Conservation (phyloP, 164 flowering plant genomes). For the Santalum album region DNA sequence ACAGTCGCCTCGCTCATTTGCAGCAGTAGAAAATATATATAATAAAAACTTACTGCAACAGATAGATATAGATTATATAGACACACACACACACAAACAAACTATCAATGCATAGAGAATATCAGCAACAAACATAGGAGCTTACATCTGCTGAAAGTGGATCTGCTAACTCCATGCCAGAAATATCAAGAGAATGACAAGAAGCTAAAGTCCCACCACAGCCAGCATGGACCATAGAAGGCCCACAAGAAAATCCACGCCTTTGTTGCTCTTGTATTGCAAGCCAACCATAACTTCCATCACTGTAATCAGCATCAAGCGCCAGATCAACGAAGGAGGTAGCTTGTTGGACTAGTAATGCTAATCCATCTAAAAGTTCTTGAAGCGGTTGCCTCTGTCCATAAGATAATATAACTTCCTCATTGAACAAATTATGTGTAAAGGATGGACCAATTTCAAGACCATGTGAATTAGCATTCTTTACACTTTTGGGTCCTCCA, state of each 20-base stretch:
- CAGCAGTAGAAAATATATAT: too few relatives aligned
- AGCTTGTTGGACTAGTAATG: constrained; percentile 90
- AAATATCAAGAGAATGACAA: constrained; percentile 84
- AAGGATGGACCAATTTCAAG: constrained; percentile 47
- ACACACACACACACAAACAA: too few relatives aligned
- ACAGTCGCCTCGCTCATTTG: too few relatives aligned
- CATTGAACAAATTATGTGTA: constrained; percentile 46
- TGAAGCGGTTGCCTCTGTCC: constrained; percentile 81
- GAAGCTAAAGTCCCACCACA: constrained; percentile 95
- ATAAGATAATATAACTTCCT: constrained; percentile 54
- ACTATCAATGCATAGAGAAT: too few relatives aligned
- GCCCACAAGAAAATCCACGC: constrained; percentile 93
- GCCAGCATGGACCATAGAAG: constrained; percentile 92
- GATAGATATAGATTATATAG: too few relatives aligned
- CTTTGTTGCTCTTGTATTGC: constrained; percentile 88
- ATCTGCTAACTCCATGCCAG: constrained; percentile 85
- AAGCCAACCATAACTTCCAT: constrained; percentile 94
- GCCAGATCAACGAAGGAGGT: constrained; percentile 88
- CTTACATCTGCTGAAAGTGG: constrained; percentile 88
- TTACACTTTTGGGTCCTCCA: constrained; percentile 65
- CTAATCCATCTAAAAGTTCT: constrained; percentile 83
- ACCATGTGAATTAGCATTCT: constrained; percentile 38
- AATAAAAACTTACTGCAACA: too few relatives aligned
- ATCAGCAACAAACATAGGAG: not conserved
- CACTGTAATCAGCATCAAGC: constrained; percentile 73